Evolutionary conservation across 2,329 filamentous ascomycete genomes (phyloP), one percentile per base, ranked within the genome.

Genomic region (Aphanocladium album): DNA sequence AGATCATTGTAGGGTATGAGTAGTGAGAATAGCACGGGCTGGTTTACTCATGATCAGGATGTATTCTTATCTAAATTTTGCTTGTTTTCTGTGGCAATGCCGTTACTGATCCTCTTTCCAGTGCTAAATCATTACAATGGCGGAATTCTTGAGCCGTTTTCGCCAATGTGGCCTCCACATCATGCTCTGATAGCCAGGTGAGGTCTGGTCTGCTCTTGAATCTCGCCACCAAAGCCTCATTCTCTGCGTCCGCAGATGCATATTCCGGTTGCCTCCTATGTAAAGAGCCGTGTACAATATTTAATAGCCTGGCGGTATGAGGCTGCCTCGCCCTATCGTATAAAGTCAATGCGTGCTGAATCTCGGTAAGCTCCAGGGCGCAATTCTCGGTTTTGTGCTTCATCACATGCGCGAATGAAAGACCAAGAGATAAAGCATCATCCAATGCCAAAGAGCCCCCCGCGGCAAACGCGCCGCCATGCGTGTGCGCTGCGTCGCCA

Each of bases 401-500:
- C 2, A 17, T 6, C 1, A 19, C 56, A n/a, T 58, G 46, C 5
- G 12, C 9, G 1, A 58, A 8, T 12, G 56, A 23, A 6, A 51
- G 56, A 6, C 56, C 56, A 7, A 58, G 56, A 8, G 46, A 46
- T 1, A 58, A 12, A 14, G 73, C 73, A 27, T 77, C 74, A 23
- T 76, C 70, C 17, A 76, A 68, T 0, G 74, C 75, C 16, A 77
- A 63, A 17, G 73, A 73, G 0, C 73, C 74, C 0, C 74, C 74
- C 0, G 74, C 73, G 0, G 73, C 73, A 47, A 74, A 75, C 0
- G 74, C 73, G 0, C 74, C 74, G 14, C 74, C 75, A 56, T 76
- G 74, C 0, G 77, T 72, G 23, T 76, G 73, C 1, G 73, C 74
- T 0, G 74, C 74, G 33, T 77, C 75, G 1, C 74, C 75, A 0